Evolutionary conservation across 176 grass and related monocot genomes (phyloP), one percentile per base, ranked within the genome.

Genomic region (Elaeis guineensis): DNA sequence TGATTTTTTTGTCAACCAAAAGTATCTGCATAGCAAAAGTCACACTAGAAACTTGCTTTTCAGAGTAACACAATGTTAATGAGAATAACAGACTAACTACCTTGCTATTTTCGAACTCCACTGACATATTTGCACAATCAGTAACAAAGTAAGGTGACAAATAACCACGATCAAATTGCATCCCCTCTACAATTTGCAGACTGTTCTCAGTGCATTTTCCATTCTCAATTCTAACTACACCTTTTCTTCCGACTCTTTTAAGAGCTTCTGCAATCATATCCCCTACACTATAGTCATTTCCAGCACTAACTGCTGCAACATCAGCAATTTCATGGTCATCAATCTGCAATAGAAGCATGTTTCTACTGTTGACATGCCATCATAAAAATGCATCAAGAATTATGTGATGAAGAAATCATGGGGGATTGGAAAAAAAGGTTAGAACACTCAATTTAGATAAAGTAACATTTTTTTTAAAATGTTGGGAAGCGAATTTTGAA

Each of bases 141-240:
- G 83, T 96, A 48, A 90, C 69, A 63, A 96, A 96, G 57, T 90
- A 84, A 29, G 83, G 80, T 15, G 91, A 96, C 55, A 90, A 62
- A 66, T 82, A 96, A 58, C 91, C 86, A 66, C 91, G 77, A 65
- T 88, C 91, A 51, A 90, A 90, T 70, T 90, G 91, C 91, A 96
- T 96, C 62, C 86, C 86, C 87, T 96, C 69, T 3, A 84, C 72
- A 24, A 90, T 75, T 73, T 88, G 79, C 19, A 96, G 55, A 80
- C 52, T 24, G 17, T 79, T 96, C 62, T 85, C 91, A 11, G 75
- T 87, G 52, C 78, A 55, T 71, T 58, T 84, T 67, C 86, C 91
- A 49, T 96, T 81, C 78, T 90, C 91, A 63, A 96, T 90, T 50
- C 80, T 76, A 68, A 90, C 76, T 59, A 88, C 72, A 20, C 91